Base-by-base conservation (phyloP, 176 grass and related monocot genomes). In the Stipa capillata region DNA sequence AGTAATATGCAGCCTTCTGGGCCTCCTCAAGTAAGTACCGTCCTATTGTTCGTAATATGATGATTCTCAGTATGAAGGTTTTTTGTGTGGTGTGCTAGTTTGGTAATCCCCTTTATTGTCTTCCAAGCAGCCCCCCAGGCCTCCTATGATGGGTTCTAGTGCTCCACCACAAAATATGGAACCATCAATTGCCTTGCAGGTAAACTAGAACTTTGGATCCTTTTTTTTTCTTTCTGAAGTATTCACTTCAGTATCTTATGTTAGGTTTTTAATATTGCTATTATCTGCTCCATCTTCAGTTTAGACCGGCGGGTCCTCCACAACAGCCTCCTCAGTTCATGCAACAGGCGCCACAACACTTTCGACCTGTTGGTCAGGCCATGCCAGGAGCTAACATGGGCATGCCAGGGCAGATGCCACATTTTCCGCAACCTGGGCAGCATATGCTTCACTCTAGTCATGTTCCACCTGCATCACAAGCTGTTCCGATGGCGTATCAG, bases 141-240 rank as follows among this genome's bases (percentile, higher is more conserved):
- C 95, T 87, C 80, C 90, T 79, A 85, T 85, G 52, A 76, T 89
- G 72, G 83, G 87, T 40, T 87, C 86, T 58, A 57, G 42, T 15
- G 72, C 73, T 44, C 96, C 86, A 67, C 68, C 83, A 60, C 94
- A 95, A 91, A 95, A 95, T 87, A 82, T 90, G 73, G 92, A 81
- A 66, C 85, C 90, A 28, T 92, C 88, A 48, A 93, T 95, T 70
- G 74, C 83, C n/a, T 89, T 95, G 86, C 96, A 93, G 96, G 96
- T 99, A 81, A 77, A 61, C 59, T 73, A 14, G 21, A 65, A 45
- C 15, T n/a, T n/a, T n/a, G n/a, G n/a, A n/a, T 55, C 43, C 43
- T 48, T 39, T 58, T 71, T 40, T 15, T 71, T 61, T 74, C 29
- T 83, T 83, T 91, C 21, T 78, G 25, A 52, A 57, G 31, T 47